phyloP scores from a whole-genome alignment of 768 basidiomycete genomes.

The Mycena capillaripes region DNA sequence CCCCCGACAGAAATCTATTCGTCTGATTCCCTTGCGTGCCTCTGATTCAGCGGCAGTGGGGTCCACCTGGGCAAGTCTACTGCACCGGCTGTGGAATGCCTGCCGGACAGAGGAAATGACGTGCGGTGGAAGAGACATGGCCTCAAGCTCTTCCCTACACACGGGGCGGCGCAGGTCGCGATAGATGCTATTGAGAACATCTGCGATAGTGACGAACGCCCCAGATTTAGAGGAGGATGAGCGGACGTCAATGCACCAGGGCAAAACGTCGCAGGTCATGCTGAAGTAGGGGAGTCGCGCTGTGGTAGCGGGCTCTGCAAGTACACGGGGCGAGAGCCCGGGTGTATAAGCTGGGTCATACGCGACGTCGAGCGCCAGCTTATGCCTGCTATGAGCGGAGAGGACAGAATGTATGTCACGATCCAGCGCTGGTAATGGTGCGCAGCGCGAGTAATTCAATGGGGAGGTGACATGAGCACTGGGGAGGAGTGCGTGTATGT shows the following conservation, averaged over 20 bases:
- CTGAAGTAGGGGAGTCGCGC: slow-evolving; percentile 41
- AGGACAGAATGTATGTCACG: slow-evolving; percentile 22
- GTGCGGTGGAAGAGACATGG: slow-evolving; percentile 40
- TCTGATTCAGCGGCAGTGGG: slow-evolving; percentile 47
- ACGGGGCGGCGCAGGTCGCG: slow-evolving; percentile 53
- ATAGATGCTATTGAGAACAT: slow-evolving; percentile 59
- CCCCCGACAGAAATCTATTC: slow-evolving; percentile 62
- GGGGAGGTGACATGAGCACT: slow-evolving; percentile 33
- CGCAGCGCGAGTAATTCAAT: slow-evolving; percentile 31
- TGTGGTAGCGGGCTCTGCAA: slow-evolving; percentile 41
- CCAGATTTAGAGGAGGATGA: slow-evolving; percentile 37
- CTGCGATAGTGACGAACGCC: slow-evolving; percentile 47
- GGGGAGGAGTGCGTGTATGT: slow-evolving; percentile 29
- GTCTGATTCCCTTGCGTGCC: slow-evolving; percentile 54
- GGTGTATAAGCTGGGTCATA: slow-evolving; percentile 33
- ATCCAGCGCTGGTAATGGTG: slow-evolving; percentile 23
- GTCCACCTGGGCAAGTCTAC: slow-evolving; percentile 38
- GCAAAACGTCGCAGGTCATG: slow-evolving; percentile 36
- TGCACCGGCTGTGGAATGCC: slow-evolving; percentile 53
- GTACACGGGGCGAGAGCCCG: slow-evolving; percentile 35
- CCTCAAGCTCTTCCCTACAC: slow-evolving; percentile 49
- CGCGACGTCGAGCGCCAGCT: slow-evolving; percentile 34
- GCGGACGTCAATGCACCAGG: slow-evolving; percentile 38
- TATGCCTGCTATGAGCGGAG: not conserved
- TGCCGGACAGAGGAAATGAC: slow-evolving; percentile 43